Conservation (phyloP, 202 grass and related monocot genomes). For the Carex arenaria region DNA sequence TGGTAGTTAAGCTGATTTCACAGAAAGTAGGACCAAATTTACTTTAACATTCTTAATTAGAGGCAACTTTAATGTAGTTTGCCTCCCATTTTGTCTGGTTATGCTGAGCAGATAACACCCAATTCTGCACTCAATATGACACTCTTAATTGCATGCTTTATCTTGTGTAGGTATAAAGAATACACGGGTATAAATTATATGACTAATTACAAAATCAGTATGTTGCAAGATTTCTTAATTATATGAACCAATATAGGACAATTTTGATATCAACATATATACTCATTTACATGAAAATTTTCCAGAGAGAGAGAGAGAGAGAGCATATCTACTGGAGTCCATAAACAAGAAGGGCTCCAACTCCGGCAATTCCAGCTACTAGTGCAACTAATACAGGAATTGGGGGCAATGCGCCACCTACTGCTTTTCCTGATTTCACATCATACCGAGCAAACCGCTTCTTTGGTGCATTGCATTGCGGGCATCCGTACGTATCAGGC, state of each 20-base stretch:
- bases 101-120: neutral
- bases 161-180: neutral
- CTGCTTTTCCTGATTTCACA: constrained; percentile 50
- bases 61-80: constrained; percentile 22
- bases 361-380: constrained; percentile 56
- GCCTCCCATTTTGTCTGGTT: constrained; percentile 24
- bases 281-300: neutral
- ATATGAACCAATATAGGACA: neutral
- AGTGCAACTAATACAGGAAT: constrained; percentile 67
- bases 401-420: constrained; percentile 58
- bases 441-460: constrained; percentile 71
- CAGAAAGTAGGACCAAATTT: constrained; percentile 11
- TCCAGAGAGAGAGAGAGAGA: neutral
- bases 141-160: neutral
- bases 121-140: neutral
- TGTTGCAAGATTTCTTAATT: neutral
- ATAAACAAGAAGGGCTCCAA: constrained; percentile 79
- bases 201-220: neutral
- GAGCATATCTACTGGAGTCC: constrained; percentile 61
- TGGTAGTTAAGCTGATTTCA: constrained; percentile 27
- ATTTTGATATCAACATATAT: constrained; percentile 1
- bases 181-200: neutral
- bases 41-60: neutral
- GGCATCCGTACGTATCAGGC: constrained; percentile 74
- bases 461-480: constrained; percentile 97